A percentile compares a stretch with the other conserved stretches of the same genome.
Evolutionary conservation across 2,329 filamentous ascomycete genomes (phyloP).

Genomic region (Aspergillus sp.): DNA sequence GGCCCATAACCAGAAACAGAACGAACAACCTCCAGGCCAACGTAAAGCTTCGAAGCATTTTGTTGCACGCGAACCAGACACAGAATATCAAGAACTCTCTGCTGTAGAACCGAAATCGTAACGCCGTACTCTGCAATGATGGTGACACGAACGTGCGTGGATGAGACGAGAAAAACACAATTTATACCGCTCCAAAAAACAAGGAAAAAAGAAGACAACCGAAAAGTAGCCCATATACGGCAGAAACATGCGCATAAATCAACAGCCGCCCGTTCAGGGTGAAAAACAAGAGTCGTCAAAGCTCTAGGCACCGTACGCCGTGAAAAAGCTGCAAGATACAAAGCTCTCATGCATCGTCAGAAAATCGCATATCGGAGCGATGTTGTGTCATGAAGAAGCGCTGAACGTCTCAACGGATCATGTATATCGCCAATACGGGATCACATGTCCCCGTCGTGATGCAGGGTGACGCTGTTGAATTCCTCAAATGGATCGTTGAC

Average conservation of each 20-base stretch:
- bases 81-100: background rate
- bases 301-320: background rate
- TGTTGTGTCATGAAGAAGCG: constrained; percentile 2
- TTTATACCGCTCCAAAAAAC: constrained; percentile 10
- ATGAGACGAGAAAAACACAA: constrained; percentile 4
- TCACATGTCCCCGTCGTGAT: constrained; percentile 78
- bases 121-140: constrained; percentile 25
- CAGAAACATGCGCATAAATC: background rate
- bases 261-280: background rate
- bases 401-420: constrained; percentile 10
- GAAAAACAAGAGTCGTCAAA: background rate
- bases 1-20: constrained; percentile 1
- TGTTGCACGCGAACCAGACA: constrained; percentile 1
- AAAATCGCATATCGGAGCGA: background rate
- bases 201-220: constrained; percentile 8
- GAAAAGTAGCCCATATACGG: constrained; percentile 8
- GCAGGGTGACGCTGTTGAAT: constrained; percentile 96
- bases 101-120: constrained; percentile 16
- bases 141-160: constrained; percentile 8
- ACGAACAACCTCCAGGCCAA: background rate
- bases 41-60: background rate
- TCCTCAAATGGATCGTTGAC: constrained; percentile 90
- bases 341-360: constrained; percentile 5
- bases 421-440: no score
- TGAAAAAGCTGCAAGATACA: constrained; percentile 1